Conservation (phyloP, 192 early-diverging fungal species). For the Rhizophagus clarus region DNA sequence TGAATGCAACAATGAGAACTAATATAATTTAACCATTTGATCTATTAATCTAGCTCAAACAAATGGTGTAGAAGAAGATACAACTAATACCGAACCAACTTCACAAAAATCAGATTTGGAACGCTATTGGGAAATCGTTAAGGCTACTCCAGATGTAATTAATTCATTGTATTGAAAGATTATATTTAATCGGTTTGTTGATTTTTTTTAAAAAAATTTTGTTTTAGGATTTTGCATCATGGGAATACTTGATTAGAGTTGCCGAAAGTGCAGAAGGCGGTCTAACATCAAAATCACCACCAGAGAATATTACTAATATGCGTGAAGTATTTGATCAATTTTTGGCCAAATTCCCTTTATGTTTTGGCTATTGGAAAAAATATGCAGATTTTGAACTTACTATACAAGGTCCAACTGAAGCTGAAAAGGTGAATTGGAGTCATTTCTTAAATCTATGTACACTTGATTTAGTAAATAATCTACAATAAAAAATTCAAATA, state of each 20-base stretch:
- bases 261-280: conserved; percentile 61
- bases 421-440: conserved; percentile 54
- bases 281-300: conserved; percentile 48
- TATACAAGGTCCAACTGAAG: conserved; percentile 57
- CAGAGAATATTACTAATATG: conserved; percentile 51
- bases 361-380: conserved; percentile 83
- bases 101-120: conserved; percentile 52
- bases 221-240: conserved; percentile 60
- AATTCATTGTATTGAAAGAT: not conserved
- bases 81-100: not conserved
- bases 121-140: conserved; percentile 57
- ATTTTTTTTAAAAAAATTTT: not conserved
- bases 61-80: conserved; percentile 25
- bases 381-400: conserved; percentile 65
- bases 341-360: conserved; percentile 69
- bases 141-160: conserved; percentile 51
- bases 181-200: not conserved
- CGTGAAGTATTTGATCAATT: conserved; percentile 66
- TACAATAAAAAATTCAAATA: not conserved
- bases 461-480: not conserved
- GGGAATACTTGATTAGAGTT: conserved; percentile 66
- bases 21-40: not conserved
- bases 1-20: not conserved
- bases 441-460: not conserved
- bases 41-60: conserved; percentile 21